Evolutionary conservation across 129 eudicot genomes (phyloP), one percentile per base, ranked within the genome.

Genomic region (Helianthus annuus): DNA sequence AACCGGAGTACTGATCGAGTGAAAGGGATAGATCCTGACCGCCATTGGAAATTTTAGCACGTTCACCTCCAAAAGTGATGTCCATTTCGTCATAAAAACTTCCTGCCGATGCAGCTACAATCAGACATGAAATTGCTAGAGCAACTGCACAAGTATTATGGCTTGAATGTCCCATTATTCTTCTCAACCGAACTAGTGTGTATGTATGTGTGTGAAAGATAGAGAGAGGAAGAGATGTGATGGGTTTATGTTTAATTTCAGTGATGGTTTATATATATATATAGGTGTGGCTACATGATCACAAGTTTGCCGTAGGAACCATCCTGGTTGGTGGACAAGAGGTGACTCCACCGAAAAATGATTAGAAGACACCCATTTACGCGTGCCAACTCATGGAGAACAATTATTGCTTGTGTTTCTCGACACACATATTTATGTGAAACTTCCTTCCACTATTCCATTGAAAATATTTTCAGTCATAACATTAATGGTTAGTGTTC

Each of bases 1-100:
- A 53, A 4, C 59, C 59, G 29, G 59, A 53, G 59, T 53, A 53
- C 4, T 53, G 59, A 53, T 53, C 59, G 11, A 53, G 59, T 53
- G 59, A 53, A 53, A 53, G 59, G 2, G 59, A 53, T 29, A 53
- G 59, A 17, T 53, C 59, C 59, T 53, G 59, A 53, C 59, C 59
- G 29, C 59, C 27, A 6, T 17, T 53, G 59, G 16, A n/a, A 17
- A 53, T 53, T 16, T 53, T 53, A 16, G 59, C 59, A 15, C 29
- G 59, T 53, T 53, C 59, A 10, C 59, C 59, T 14, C 59, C 59
- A 7, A 53, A 53, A 53, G 59, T 53, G 59, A 53, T 53, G 59
- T 53, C 59, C 59, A 53, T 53, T 16, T 53, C 59, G 8, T 53
- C 59, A 7, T 16, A 53, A 17, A 53, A 53, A 53, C 59, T 53